Evolutionary conservation across 1,284 basidiomycete genomes (phyloP), one percentile per base, ranked within the genome.

Genomic region (Hortiboletus rubellus): DNA sequence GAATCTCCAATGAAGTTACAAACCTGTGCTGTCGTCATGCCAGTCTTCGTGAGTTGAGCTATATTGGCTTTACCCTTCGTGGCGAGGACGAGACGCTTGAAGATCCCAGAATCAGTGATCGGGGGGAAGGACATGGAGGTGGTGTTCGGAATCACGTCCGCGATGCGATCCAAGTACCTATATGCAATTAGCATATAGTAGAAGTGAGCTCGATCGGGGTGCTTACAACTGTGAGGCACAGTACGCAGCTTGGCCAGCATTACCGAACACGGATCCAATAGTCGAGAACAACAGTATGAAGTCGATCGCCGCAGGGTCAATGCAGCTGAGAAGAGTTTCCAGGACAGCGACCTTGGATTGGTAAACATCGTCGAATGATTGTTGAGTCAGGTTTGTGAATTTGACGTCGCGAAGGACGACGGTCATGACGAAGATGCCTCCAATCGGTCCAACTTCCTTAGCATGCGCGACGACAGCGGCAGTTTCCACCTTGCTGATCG

Each of bases 121-220:
- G 70, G 69, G 4, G 72, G 71, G 58, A 72, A 72, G 11, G 70
- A 68, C 60, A 74, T 68, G 7, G 71, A 72, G 34, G 74, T 62
- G 14, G 60, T 61, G 55, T 72, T 72, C 0, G 71, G 70, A 22
- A 71, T 47, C 3, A 48, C n/a, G 24, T 68, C 68, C 43, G 65
- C 63, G 30, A 72, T 66, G 42, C 63, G 64, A 42, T 71, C 69
- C 50, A 71, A 59, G 55, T 71, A 71, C 34, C 66, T 69, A 27
- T 44, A 38, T 18, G 18, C 24, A 12, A n/a, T 61, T 9, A 66
- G 36, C 12, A 38, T 42, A 22, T 3, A 7, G 17, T 3, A 44
- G 12, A 12, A 34, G 49, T 2, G 11, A 57, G 22, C 9, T n/a
- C 1, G 9, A 36, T 18, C 18, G 18, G n/a, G n/a, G 3, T 27